phyloP scores from a whole-genome alignment of 1,284 basidiomycete genomes.

The Ganoderma leucocontextum region DNA sequence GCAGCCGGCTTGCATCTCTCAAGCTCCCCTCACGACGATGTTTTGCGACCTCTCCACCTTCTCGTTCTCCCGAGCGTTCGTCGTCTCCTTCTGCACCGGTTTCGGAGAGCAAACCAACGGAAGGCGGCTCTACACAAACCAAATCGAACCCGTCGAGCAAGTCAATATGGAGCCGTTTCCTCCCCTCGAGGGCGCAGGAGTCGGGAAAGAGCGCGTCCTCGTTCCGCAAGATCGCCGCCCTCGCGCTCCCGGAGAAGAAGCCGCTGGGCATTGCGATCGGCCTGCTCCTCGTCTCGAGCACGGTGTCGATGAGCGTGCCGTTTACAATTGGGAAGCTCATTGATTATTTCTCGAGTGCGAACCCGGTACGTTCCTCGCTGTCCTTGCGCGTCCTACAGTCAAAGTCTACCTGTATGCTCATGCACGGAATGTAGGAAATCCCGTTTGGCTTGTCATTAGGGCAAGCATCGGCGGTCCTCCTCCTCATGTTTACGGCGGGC shows the following conservation, averaged over 20 bases:
- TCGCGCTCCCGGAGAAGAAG: constrained; percentile 83
- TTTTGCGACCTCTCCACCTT: constrained; percentile 15
- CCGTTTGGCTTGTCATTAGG: constrained; percentile 82
- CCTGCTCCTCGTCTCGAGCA: constrained; percentile 71
- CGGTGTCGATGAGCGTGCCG: constrained; percentile 91
- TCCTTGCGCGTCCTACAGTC: constrained; percentile 29
- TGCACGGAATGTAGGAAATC: constrained; percentile 60
- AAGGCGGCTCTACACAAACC: not conserved
- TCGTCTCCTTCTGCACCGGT: not conserved
- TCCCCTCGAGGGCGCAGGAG: constrained; percentile 46
- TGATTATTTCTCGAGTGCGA: constrained; percentile 84
- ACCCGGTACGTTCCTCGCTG: constrained; percentile 62
- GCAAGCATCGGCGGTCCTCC: constrained; percentile 80
- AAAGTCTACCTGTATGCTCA: not conserved
- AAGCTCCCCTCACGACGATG: constrained; percentile 8
- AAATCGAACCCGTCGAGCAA: constrained; percentile 36
- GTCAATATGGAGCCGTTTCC: constrained; percentile 50
- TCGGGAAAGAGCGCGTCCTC: constrained; percentile 59
- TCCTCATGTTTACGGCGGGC: constrained; percentile 87
- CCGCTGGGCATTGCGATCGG: constrained; percentile 77
- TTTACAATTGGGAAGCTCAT: constrained; percentile 92
- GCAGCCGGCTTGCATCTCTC: not conserved
- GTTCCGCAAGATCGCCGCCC: constrained; percentile 75
- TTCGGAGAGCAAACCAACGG: constrained; percentile 10
- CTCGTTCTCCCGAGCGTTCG: constrained; percentile 3